Evolutionary conservation across 805 yeast species (phyloP).

Genomic region (Kodamaea laetipori): DNA sequence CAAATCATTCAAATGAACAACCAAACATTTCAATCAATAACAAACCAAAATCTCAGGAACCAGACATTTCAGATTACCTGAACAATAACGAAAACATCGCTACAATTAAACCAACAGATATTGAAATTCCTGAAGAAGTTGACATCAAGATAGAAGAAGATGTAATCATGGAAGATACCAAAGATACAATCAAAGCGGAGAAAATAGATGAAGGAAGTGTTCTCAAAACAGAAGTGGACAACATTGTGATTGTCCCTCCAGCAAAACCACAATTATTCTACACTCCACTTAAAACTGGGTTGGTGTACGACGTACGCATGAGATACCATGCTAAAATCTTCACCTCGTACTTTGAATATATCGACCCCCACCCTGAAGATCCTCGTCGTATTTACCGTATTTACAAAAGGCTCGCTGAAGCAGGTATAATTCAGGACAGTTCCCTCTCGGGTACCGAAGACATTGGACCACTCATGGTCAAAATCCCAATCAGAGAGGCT

Average conservation of each 20-base stretch:
- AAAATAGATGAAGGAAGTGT: neutral
- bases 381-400: slow-evolving; percentile 94
- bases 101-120: too few species aligned
- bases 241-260: slow-evolving; percentile 51
- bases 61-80: too few species aligned
- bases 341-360: slow-evolving; percentile 88
- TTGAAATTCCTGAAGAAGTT: neutral
- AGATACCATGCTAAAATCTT: slow-evolving; percentile 94
- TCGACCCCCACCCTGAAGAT: slow-evolving; percentile 99
- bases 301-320: slow-evolving; percentile 96
- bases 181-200: neutral
- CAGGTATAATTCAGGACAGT: slow-evolving; percentile 84
- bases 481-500: slow-evolving; percentile 91
- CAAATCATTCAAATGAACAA: too few species aligned
- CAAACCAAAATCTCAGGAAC: neutral
- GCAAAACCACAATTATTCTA: slow-evolving; percentile 69
- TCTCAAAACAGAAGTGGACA: neutral
- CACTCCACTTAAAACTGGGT: slow-evolving; percentile 81
- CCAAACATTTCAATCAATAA: neutral
- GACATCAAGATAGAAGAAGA: neutral
- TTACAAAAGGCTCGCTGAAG: slow-evolving; percentile 90
- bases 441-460: slow-evolving; percentile 70
- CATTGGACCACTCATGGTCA: slow-evolving; percentile 83
- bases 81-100: too few species aligned
- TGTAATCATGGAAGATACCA: neutral